Evolutionary conservation across 352 stramenopile genomes (phyloP).

Genomic region (Pilasporangium apinafurcum): DNA sequence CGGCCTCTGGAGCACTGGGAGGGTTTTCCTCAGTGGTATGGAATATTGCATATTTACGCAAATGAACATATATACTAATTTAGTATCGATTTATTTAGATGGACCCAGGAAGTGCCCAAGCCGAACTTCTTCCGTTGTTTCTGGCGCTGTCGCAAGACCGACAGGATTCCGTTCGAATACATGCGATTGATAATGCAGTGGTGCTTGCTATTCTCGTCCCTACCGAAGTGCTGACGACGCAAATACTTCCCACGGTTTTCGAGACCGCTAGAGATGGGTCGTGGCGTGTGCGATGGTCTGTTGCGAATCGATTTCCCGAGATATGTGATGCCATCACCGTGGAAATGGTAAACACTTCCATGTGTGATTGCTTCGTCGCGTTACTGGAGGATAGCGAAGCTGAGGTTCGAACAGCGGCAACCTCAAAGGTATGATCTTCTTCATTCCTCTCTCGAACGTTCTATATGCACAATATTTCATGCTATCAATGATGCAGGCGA

Average conservation of each 20-base stretch:
- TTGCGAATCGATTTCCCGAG: constrained; percentile 94
- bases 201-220: constrained; percentile 87
- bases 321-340: constrained; percentile 87
- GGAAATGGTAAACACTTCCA: constrained; percentile 58
- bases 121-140: constrained; percentile 86
- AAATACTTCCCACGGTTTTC: constrained; percentile 89
- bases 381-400: constrained; percentile 96
- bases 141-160: constrained; percentile 82
- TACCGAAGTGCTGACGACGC: constrained; percentile 56
- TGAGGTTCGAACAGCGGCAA: constrained; percentile 94
- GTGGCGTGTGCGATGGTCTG: constrained; percentile 98
- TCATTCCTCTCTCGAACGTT: background rate
- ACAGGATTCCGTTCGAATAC: constrained; percentile 96
- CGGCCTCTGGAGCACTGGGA: constrained; percentile 86
- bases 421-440: constrained; percentile 83
- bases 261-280: constrained; percentile 93
- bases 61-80: background rate
- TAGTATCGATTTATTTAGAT: constrained; percentile 20
- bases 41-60: background rate
- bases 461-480: constrained; percentile 21
- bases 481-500: constrained; percentile 7
- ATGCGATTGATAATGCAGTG: constrained; percentile 96
- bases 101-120: constrained; percentile 43
- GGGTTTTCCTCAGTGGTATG: constrained; percentile 68
- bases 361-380: constrained; percentile 88